Conservation (phyloP, 1,284 basidiomycete genomes). For the Ustilago tritici region DNA sequence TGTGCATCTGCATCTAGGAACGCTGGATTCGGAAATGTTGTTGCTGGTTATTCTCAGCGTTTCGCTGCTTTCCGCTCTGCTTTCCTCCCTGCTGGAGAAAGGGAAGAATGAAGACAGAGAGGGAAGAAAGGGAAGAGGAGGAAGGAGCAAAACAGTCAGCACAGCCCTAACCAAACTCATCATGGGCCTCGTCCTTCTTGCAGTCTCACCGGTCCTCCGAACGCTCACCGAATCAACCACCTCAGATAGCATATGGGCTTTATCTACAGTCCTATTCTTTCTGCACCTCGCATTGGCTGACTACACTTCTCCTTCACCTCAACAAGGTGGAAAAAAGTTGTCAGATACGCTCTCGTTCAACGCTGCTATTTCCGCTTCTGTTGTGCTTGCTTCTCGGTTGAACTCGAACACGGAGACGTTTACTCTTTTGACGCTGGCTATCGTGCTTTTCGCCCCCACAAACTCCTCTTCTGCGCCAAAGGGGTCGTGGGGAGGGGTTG, state of each 20-base stretch:
- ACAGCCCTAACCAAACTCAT: conserved; percentile 70
- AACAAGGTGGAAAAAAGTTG: conserved; percentile 24
- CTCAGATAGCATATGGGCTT: conserved; percentile 94
- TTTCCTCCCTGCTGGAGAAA: neutral
- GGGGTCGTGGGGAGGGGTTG: neutral
- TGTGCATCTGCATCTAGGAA: conserved; percentile 44
- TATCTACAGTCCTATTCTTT: conserved; percentile 78
- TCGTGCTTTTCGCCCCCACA: conserved; percentile 52
- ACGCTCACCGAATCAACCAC: conserved; percentile 95
- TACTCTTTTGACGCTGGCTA: conserved; percentile 86
- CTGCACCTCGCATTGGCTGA: conserved; percentile 78
- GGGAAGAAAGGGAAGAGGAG: neutral
- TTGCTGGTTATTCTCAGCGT: neutral
- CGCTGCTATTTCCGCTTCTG: conserved; percentile 90
- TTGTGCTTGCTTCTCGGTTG: conserved; percentile 92
- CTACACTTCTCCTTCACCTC: conserved; percentile 70
- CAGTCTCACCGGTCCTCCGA: conserved; percentile 88
- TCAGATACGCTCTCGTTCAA: conserved; percentile 85
- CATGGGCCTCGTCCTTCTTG: conserved; percentile 86
- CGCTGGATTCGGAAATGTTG: conserved; percentile 24
- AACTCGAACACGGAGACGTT: conserved; percentile 87
- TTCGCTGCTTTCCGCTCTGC: neutral
- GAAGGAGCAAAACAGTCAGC: conserved; percentile 6
- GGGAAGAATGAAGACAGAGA: neutral
- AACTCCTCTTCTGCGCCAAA: neutral